Evolutionary conservation across 768 basidiomycete genomes (phyloP), one percentile per base, ranked within the genome.

Genomic region (Xerocomellus chrysenteron): DNA sequence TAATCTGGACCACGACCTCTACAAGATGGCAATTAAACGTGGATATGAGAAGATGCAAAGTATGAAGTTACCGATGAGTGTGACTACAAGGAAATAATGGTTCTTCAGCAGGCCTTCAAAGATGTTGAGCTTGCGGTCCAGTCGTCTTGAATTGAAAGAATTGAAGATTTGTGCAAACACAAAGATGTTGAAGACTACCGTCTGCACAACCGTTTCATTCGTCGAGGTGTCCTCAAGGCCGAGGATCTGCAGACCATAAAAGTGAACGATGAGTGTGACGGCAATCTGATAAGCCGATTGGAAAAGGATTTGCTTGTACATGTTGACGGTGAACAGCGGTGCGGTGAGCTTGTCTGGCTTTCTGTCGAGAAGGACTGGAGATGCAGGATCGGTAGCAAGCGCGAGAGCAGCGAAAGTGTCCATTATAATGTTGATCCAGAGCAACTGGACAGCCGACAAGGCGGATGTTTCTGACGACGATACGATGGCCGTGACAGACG

Each of bases 341-440:
- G 93, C 87, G 2, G 82, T 84, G 75, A 92, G 91, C 76, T 82
- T 85, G 72, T 98, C 94, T 4, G 97, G 97, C 71, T 91, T 90
- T 66, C 96, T 87, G 53, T 97, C 80, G 43, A 99, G 84, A 35
- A 92, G 81, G 6, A 77, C 70, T 46, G 86, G 86, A 2, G 87
- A 84, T 1, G 97, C 95, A 10, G 94, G 95, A 71, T 98, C 97
- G 26, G 97, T 98, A 17, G 97, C 96, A 49, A 99, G 84, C 13
- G 97, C 97, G 49, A 98, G 85, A 26, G 97, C 97, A 54, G 97
- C 97, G 68, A 99, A 98, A 2, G 94, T 96, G 69, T 97, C 95
- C 94, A 96, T 96, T 72, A 96, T 96, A 59, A 98, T 88, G 78
- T 98, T 98, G 74, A 98, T 93, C 95, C 97, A 99, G 21, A 99